Base-by-base conservation (phyloP, 169 alveolate genomes). In the Sarcocystis neurona region DNA sequence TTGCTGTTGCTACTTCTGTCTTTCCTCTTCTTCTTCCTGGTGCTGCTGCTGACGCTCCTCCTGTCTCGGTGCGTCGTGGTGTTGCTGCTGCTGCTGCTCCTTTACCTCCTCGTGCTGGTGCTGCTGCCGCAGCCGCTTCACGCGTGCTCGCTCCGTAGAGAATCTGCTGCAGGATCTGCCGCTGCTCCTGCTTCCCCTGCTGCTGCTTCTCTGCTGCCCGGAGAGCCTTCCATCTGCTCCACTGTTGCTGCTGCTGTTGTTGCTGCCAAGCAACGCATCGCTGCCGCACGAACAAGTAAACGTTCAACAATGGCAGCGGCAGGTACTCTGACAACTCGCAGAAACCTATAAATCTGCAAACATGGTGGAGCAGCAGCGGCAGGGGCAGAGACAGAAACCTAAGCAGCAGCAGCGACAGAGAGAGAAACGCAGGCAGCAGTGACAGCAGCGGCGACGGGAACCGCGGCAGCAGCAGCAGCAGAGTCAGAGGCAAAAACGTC, bases 261-360 rank as follows among this genome's bases (percentile, higher is more conserved):
- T n/a, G 10, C 10, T 41, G 10, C 75, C 75, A 63, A 1, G 44
- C 46, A 15, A 15, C 32, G 75, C 75, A 63, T 41, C 32, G 75
- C 75, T 63, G 75, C 8, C 75, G 75, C 39, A 63, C 75, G n/a
- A 15, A 15, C 41, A 63, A 43, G 32, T 30, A 63, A 20, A 63
- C 75, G 75, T 41, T 63, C 46, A 63, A 43, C 8, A 63, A 18
- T 18, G 75, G 75, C 10, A 15, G 75, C 44, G 75, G 75, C 27
- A 30, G 32, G 41, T 27, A 63, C 8, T 12, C 10, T 41, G 75
- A 27, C 41, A 63, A 43, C 75, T 63, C 75, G 75, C 75, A 63
- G n/a, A 63, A n/a, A 15, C 75, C 75, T n/a, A 63, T 6, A 63
- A 63, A 63, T n/a, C 75, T 63, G 75, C 37, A 30, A 6, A 72